Percentiles rank a stretch among this genome's conserved stretches.
These are phyloP conservation scores for Pestalotiopsis sp. DNA, from an alignment of 2,329 filamentous ascomycete species.

Conservation along the genomic window DNA sequence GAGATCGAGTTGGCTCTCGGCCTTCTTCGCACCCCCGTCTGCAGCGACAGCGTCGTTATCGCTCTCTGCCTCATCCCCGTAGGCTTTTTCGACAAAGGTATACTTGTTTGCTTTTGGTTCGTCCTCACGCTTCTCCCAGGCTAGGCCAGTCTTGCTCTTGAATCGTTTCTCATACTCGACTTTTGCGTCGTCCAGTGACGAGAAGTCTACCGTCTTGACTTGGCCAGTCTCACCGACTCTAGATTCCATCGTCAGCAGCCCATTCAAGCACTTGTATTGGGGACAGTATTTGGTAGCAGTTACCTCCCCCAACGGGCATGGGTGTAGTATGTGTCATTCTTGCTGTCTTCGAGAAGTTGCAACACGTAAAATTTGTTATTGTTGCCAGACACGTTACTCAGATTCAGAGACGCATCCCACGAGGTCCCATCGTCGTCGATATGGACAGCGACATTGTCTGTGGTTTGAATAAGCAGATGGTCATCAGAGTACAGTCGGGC, in stretches of 20 bases:
- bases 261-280: neutral
- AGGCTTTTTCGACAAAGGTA: slow-evolving; percentile 18
- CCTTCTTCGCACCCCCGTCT: neutral
- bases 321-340: slow-evolving; percentile 13
- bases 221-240: slow-evolving; percentile 21
- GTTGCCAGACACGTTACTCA: slow-evolving; percentile 20
- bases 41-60: slow-evolving; percentile 13
- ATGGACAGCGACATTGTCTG: slow-evolving; percentile 17
- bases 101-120: slow-evolving; percentile 21
- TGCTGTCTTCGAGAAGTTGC: slow-evolving; percentile 17
- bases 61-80: slow-evolving; percentile 15
- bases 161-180: slow-evolving; percentile 18
- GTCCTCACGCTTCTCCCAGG: slow-evolving; percentile 17
- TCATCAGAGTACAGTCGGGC: neutral
- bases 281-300: neutral
- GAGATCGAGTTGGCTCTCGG: slow-evolving; percentile 18
- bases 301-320: slow-evolving; percentile 21
- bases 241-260: neutral
- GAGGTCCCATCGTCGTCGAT: slow-evolving; percentile 17
- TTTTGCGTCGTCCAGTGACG: slow-evolving; percentile 17
- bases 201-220: slow-evolving; percentile 19
- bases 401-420: slow-evolving; percentile 20
- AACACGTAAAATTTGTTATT: slow-evolving; percentile 22
- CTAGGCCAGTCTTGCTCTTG: slow-evolving; percentile 20
- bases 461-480: neutral